Evolutionary conservation across 257 asterid species (phyloP).

Genomic region (Henckelia pumila): DNA sequence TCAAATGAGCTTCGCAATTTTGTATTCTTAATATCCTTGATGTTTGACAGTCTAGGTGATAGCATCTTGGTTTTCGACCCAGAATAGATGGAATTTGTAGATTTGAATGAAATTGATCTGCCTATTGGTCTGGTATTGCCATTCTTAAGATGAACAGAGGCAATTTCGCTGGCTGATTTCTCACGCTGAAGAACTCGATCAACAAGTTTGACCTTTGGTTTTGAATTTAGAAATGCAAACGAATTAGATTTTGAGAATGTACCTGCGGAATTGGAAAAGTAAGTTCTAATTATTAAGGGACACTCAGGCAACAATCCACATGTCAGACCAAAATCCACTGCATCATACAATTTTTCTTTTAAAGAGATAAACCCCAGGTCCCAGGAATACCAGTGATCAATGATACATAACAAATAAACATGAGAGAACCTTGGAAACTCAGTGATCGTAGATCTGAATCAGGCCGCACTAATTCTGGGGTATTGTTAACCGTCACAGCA

Average conservation of each 20-base stretch:
- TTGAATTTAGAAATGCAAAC: constrained; percentile 59
- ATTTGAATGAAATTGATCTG: constrained; percentile 73
- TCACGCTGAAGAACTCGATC: constrained; percentile 73
- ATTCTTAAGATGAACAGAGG: constrained; percentile 53
- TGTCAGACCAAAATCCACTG: constrained; percentile 20
- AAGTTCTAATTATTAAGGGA: constrained; percentile 19
- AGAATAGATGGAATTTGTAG: constrained; percentile 43
- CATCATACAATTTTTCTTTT: constrained; percentile 7
- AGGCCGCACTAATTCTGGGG: constrained; percentile 43
- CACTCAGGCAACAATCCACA: constrained; percentile 14
- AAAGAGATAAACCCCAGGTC: constrained; percentile 16
- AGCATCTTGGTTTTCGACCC: constrained; percentile 68
- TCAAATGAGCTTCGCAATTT: constrained; percentile 56
- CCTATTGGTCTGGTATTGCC: constrained; percentile 55
- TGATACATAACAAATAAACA: constrained; percentile 16
- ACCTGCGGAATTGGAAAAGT: constrained; percentile 53
- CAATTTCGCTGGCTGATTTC: constrained; percentile 56
- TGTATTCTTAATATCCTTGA: constrained; percentile 50
- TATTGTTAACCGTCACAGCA: constrained; percentile 34
- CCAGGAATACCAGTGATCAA: constrained; percentile 19
- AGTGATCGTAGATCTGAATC: constrained; percentile 45
- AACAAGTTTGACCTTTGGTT: constrained; percentile 67
- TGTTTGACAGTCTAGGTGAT: constrained; percentile 54
- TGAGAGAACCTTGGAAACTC: constrained; percentile 48
- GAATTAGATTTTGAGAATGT: constrained; percentile 68